phyloP scores from a whole-genome alignment of 2,329 filamentous ascomycete genomes.

The Aulographum hederae region DNA sequence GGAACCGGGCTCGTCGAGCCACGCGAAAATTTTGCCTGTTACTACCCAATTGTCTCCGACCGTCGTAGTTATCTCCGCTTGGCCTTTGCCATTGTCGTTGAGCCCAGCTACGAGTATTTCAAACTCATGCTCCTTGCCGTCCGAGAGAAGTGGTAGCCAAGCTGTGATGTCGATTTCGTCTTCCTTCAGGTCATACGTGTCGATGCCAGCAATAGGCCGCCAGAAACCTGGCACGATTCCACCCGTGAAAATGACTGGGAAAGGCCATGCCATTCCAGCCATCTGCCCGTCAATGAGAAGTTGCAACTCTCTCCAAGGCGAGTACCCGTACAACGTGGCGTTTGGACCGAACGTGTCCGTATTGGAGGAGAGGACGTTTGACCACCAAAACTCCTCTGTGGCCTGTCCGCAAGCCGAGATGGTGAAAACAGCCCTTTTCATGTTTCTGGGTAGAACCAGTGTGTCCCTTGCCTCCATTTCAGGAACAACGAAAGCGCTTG shows the following conservation, averaged over 20 bases:
- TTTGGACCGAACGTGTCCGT: conserved; percentile 38
- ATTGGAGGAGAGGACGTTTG: conserved; percentile 50
- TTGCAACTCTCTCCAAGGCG: conserved; percentile 63
- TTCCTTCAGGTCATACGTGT: conserved; percentile 63
- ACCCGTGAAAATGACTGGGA: conserved; percentile 67
- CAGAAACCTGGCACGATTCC: conserved; percentile 61
- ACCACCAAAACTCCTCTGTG: conserved; percentile 74
- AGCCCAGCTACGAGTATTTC: conserved; percentile 49
- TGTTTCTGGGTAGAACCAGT: conserved; percentile 46
- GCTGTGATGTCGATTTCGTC: conserved; percentile 70
- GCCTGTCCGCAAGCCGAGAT: conserved; percentile 63
- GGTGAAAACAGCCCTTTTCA: conserved; percentile 51
- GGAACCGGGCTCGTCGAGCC: conserved; percentile 34
- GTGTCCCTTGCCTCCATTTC: conserved; percentile 37
- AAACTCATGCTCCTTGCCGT: conserved; percentile 47
- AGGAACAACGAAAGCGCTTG: conserved; percentile 53
- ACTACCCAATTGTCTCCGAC: conserved; percentile 57
- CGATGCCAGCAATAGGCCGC: conserved; percentile 59
- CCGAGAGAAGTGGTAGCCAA: conserved; percentile 51
- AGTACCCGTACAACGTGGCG: conserved; percentile 42
- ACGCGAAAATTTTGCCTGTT: conserved; percentile 66
- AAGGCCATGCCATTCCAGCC: conserved; percentile 65
- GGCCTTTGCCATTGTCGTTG: conserved; percentile 32
- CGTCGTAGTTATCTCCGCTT: conserved; percentile 30
- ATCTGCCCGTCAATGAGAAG: conserved; percentile 54